A percentile compares a stretch with the other conserved stretches of the same genome.
These are phyloP conservation scores for Blastomyces percursus DNA, from an alignment of 2,329 filamentous ascomycete species.

Conservation along the genomic window DNA sequence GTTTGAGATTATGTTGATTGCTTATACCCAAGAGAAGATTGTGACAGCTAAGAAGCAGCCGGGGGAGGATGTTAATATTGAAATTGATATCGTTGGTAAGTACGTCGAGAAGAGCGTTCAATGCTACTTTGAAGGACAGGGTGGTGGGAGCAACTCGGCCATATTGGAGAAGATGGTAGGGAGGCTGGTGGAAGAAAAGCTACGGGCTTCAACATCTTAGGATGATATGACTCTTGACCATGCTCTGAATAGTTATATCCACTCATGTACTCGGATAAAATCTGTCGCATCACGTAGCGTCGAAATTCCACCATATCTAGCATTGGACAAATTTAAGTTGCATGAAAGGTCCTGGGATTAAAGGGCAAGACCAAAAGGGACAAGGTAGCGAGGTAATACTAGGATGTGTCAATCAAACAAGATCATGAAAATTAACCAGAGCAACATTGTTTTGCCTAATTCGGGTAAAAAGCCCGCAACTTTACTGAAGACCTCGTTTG, in stretches of 20 bases:
- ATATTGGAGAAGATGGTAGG: conserved; percentile 62
- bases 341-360: neutral
- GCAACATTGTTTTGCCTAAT: neutral
- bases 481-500: neutral
- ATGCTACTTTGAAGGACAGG: conserved; percentile 53
- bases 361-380: neutral
- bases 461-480: neutral
- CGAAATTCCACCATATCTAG: too few relatives aligned
- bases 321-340: neutral
- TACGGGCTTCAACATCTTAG: conserved; percentile 30
- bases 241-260: neutral
- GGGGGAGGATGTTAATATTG: conserved; percentile 78
- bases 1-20: conserved; percentile 94
- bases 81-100: conserved; percentile 74
- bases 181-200: conserved; percentile 61
- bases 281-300: too few relatives aligned
- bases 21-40: conserved; percentile 89
- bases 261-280: neutral
- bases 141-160: conserved; percentile 32
- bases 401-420: neutral
- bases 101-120: conserved; percentile 66
- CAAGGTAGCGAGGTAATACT: too few relatives aligned
- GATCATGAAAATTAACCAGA: neutral
- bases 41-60: conserved; percentile 66
- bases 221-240: neutral